phyloP scores from a whole-genome alignment of 805 yeast genomes.

The Cyberlindnera sargentensis region DNA sequence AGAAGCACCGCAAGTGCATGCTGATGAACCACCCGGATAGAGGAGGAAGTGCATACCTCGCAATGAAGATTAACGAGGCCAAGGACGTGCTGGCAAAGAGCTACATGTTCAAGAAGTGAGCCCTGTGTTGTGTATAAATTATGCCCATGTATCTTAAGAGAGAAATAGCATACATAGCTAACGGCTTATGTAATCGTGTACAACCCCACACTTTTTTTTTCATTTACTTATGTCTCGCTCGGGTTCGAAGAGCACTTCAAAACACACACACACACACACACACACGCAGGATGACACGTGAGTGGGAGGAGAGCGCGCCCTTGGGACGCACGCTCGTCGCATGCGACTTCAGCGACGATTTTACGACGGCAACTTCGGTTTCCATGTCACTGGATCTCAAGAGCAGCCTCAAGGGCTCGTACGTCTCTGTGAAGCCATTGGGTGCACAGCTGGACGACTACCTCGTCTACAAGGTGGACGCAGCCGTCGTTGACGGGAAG shows the following conservation, averaged over 20 bases:
- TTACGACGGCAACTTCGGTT: conserved; percentile 1
- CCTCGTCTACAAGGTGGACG: conserved; percentile 5
- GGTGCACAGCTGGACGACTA: conserved; percentile 11
- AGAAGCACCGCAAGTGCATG: conserved; percentile 71
- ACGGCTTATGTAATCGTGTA: too few relatives aligned
- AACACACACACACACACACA: not conserved
- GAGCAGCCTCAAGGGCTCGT: not conserved
- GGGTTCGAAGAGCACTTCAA: too few relatives aligned
- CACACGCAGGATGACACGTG: not conserved
- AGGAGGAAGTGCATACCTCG: conserved; percentile 78
- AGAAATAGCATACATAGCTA: too few relatives aligned
- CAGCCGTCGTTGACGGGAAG: not conserved
- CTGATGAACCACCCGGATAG: conserved; percentile 81
- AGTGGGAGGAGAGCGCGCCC: not conserved
- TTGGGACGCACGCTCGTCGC: not conserved
- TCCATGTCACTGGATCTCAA: conserved; percentile 5
- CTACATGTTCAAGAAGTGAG: conserved; percentile 27
- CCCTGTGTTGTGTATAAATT: too few relatives aligned
- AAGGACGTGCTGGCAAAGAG: conserved; percentile 73
- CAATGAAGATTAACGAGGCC: conserved; percentile 83
- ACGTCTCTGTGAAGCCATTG: conserved; percentile 15
- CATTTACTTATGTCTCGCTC: too few relatives aligned
- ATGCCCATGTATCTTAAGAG: too few relatives aligned
- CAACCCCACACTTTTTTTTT: too few relatives aligned
- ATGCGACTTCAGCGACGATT: conserved; percentile 7